Base-by-base conservation (phyloP, 352 stramenopile genomes). In the Phytophthora multivora region DNA sequence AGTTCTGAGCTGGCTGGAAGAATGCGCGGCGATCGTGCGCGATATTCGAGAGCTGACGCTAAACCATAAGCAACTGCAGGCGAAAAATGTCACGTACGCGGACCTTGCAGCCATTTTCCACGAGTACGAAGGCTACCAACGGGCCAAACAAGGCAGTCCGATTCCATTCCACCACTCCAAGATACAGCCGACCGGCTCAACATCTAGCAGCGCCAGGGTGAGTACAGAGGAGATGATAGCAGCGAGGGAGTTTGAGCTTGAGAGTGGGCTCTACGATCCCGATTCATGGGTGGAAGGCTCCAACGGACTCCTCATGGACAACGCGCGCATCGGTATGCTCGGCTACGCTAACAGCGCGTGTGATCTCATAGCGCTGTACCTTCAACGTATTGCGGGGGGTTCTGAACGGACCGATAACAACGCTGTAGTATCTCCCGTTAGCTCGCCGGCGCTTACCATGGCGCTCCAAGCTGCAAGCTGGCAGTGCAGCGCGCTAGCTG, bases 281-380 rank as follows among this genome's bases (percentile, higher is more conserved):
- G 76, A 86, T 46, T 45, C 73, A 16, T 91, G 82, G 78, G 57
- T 70, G 5, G 69, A 79, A 12, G 74, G 71, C 19, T 59, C 67
- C 7, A 80, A 76, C 38, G 76, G 80, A 1, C 56, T 91, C 5
- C 60, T 91, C 13, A 87, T 88, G 79, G 82, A 93, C 56, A 90
- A 86, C 36, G 84, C 84, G 12, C 78, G 79, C 3, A 77, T 93
- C 38, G 80, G 73, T 9, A 91, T 93, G 80, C 79, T 93, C 16
- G 82, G 69, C 10, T 93, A 93, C 60, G 75, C 86, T n/a, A 90
- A 91, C 51, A 88, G 77, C 50, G 82, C 79, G 1, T 90, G 82
- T 33, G 78, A 90, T 48, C 80, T 87, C 43, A 88, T 91, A n/a
- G 79, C 73, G 3, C 43, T 78, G 25, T 86, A 89, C 35, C 56